Base-by-base conservation (phyloP, 164 flowering plant species). In the Umbellularia californica region DNA sequence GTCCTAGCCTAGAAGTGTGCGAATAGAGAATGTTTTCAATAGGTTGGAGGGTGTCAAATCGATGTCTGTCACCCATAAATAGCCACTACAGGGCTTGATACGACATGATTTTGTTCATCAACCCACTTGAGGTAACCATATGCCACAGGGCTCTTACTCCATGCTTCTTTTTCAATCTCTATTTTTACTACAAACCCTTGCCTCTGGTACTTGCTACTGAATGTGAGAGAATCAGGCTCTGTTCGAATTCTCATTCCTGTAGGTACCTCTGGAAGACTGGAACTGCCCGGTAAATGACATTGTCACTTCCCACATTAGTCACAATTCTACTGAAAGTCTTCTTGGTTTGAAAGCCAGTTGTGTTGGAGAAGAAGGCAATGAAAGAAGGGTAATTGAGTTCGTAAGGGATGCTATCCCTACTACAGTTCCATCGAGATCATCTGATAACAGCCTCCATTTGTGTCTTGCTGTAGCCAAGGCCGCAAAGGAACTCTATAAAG, bases 401-500 rank as follows among this genome's bases (percentile, higher is more conserved):
- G 17, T 11, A 27, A 62, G 28, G 35, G 13, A 41, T 3, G 35
- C 15, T 47, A n/a, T n/a, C n/a, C n/a, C n/a, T n/a, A 4, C 12
- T 19, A 41, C 77, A 68, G 19, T 20, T 68, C 63, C n/a, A 74
- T 14, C 23, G 2, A 19, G 28, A 20, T 5, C 24, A 9, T 23
- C 71, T 74, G 60, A 7, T n/a, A 17, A 68, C 3, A 14, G 66
- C 33, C 19, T 17, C 24, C 58, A 89, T 80, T 60, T 90, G 89
- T 11, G 68, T 65, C 69, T 11, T 24, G 30, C 84, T 88, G 84
- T 70, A 83, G 17, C 82, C 82, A 83, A 85, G 69, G 13, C 74
- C 75, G 70, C 92, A 88, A 2, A 89, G 81, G 47, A 84, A 80
- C 13, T 71, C 70, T 2, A 84, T 30, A 41, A 77, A 27, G 20